Base-by-base conservation (phyloP, 2,329 filamentous ascomycete species). In the Trichoderma polysporum region DNA sequence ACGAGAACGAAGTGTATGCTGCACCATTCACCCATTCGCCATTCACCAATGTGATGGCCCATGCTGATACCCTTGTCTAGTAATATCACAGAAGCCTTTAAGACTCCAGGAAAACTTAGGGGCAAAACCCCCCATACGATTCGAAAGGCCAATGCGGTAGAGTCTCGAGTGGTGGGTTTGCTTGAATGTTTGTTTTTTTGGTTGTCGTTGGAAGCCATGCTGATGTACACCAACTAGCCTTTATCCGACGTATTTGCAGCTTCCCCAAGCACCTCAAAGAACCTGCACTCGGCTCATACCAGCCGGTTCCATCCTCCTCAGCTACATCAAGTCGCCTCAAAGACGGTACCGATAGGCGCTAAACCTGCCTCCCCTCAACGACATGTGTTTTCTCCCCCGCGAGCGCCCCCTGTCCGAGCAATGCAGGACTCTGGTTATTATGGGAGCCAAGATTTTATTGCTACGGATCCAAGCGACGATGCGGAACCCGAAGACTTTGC, bases 61-160 rank as follows among this genome's bases (percentile, higher is more conserved):
- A 50, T 57, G 52, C 71, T 74, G 50, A 73, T 45, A 7, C 19
- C 29, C 31, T 37, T 49, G 68, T 56, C 22, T 73, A 98, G 95
- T 69, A 94, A 94, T 76, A 90, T 98, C 68, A 87, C 92, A 70
- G 94, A 98, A 74, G 89, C 96, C n/a, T 97, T 98, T 83, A 99
- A 98, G 76, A 95, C 92, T 41, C 92, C 92, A 3, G 91, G 91
- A 66, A 94, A 93, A 76, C 80, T 95, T 76, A 89, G 91, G 70
- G 91, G 90, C 65, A 94, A 93, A 81, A 94, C 91, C 31, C 91
- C 92, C 49, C 86, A 90, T 69, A 93, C 91, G 19, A 82, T 82
- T 37, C 86, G 88, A 66, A 93, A 90, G 76, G 79, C 79, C 57
- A 84, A 85, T 73, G 79, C 81, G 10, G 77, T 79, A 29, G 88